Conservation (phyloP, 2,329 filamentous ascomycete genomes). For the Nigrospora osmanthi region DNA sequence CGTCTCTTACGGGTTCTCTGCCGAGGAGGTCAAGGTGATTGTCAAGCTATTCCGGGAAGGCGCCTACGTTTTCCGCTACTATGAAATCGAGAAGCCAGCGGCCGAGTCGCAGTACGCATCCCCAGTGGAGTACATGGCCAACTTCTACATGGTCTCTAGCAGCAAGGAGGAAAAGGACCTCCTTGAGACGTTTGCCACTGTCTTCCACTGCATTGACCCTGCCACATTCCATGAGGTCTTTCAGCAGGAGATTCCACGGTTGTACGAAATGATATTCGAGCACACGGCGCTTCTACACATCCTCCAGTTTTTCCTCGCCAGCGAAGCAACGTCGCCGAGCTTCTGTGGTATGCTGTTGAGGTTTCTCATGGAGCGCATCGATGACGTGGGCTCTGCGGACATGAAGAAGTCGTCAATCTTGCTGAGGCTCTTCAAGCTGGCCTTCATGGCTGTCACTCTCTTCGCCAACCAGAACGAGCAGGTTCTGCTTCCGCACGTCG, state of each 20-base stretch:
- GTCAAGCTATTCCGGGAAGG: conserved; percentile 97
- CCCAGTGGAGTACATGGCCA: conserved; percentile 85
- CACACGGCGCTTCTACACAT: conserved; percentile 91
- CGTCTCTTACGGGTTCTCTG: conserved; percentile 91
- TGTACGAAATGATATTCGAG: conserved; percentile 97
- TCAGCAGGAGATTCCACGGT: conserved; percentile 89
- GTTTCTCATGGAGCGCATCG: conserved; percentile 94
- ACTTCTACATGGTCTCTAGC: conserved; percentile 89
- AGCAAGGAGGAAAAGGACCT: conserved; percentile 96
- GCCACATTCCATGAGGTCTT: conserved; percentile 99
- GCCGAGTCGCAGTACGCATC: conserved; percentile 69
- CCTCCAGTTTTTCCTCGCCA: conserved; percentile 97
- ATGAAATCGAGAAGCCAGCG: conserved; percentile 75
- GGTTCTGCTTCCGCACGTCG: conserved; percentile 89
- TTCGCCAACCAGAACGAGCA: conserved; percentile 94
- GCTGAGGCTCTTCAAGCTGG: conserved; percentile 90
- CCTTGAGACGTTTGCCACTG: conserved; percentile 93
- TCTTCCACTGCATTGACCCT: conserved; percentile 97
- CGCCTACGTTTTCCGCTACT: conserved; percentile 93
- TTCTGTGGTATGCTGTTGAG: conserved; percentile 98
- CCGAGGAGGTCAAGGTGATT: conserved; percentile 93
- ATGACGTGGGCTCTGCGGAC: conserved; percentile 87
- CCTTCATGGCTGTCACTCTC: conserved; percentile 97
- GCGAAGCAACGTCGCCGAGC: conserved; percentile 92
- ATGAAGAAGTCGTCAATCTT: conserved; percentile 90